Conservation (phyloP, 495 filamentous ascomycete species). For the Cryomyces minteri region DNA sequence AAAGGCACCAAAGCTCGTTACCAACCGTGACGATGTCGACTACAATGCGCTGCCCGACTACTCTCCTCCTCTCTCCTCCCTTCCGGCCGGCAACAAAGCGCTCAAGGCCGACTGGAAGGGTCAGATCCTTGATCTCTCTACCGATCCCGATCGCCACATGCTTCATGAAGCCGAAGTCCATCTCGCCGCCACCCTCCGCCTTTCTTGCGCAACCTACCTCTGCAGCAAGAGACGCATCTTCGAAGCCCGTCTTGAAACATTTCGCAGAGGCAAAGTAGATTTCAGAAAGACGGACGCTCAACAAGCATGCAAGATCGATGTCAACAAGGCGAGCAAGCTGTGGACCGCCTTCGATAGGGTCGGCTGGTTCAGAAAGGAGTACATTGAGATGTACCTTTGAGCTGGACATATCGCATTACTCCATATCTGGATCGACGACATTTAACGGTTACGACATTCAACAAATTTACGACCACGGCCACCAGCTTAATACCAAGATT, state of each 20-base stretch:
- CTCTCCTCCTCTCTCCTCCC: constrained; percentile 51
- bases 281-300: constrained; percentile 95
- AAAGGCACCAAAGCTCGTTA: constrained; percentile 14
- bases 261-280: constrained; percentile 49
- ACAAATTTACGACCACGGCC: not conserved
- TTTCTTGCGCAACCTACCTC: constrained; percentile 81
- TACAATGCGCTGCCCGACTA: constrained; percentile 62
- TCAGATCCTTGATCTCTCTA: constrained; percentile 55
- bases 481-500: not conserved
- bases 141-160: constrained; percentile 57
- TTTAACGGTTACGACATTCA: not conserved
- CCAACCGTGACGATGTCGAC: constrained; percentile 70
- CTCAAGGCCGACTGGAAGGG: constrained; percentile 85
- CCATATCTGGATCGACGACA: not conserved
- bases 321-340: constrained; percentile 94
- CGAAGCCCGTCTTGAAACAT: constrained; percentile 47
- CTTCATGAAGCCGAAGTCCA: constrained; percentile 65
- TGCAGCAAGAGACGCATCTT: constrained; percentile 94
- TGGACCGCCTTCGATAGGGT: constrained; percentile 85
- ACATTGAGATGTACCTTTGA: constrained; percentile 35
- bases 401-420: not conserved
- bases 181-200: constrained; percentile 62
- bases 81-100: constrained; percentile 37
- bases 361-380: constrained; percentile 60
- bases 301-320: constrained; percentile 93